Percentiles rank a stretch among this genome's conserved stretches.
Evolutionary conservation across 768 basidiomycete species (phyloP).

Genomic region (Brasilioporus rufonigricans): DNA sequence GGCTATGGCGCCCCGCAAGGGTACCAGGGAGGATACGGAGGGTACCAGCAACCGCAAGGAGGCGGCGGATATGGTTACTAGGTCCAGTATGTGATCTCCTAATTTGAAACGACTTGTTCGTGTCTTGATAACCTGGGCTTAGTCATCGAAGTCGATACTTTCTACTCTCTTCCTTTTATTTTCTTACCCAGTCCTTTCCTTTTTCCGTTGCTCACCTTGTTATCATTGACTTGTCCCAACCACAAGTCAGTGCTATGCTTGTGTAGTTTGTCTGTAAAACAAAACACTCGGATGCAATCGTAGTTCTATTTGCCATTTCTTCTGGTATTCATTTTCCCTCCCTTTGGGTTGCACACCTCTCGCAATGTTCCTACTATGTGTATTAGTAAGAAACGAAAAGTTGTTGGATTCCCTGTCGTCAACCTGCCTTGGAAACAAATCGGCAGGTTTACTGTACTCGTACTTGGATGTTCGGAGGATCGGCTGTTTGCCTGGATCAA

Average conservation of each 20-base stretch:
- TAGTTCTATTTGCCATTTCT: background rate
- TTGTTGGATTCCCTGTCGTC: background rate
- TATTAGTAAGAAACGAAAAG: constrained; percentile 10
- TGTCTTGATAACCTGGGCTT: background rate
- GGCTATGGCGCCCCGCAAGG: constrained; percentile 19
- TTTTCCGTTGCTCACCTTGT: background rate
- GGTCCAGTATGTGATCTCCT: constrained; percentile 1
- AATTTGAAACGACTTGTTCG: no score
- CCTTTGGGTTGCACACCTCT: background rate
- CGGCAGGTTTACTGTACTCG: no score
- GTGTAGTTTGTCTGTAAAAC: constrained; percentile 15
- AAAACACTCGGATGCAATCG: constrained; percentile 5
- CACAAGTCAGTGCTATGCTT: constrained; percentile 9
- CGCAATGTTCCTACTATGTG: background rate
- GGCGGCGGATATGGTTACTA: constrained; percentile 31
- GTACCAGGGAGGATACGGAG: constrained; percentile 24
- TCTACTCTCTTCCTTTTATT: background rate
- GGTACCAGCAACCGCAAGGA: constrained; percentile 23
- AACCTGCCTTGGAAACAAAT: background rate
- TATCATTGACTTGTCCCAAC: background rate
- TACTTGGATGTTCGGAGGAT: no score
- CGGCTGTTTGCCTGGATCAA: no score
- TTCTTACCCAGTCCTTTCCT: background rate
- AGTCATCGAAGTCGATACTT: background rate
- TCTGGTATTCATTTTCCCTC: background rate